phyloP scores from a whole-genome alignment of 345 rosid genomes.

The Melaleuca alternifolia region DNA sequence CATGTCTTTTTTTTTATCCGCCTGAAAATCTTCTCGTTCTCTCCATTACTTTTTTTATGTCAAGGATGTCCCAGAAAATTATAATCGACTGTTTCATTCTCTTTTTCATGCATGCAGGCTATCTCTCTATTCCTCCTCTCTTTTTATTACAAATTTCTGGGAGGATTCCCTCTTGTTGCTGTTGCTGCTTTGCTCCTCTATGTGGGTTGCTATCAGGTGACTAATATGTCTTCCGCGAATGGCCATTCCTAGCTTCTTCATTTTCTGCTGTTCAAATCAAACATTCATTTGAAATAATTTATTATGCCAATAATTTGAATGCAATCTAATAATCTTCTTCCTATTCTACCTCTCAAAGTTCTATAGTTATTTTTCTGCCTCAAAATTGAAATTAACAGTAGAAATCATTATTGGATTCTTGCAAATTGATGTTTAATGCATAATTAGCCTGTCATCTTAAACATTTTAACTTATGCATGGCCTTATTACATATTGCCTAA shows the following conservation, averaged over 20 bases:
- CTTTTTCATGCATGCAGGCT: constrained; percentile 28
- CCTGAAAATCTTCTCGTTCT: neutral
- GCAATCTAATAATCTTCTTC: neutral
- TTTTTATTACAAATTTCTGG: constrained; percentile 74
- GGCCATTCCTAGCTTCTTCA: neutral
- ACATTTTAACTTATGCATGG: neutral
- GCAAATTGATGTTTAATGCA: neutral
- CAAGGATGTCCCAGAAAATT: neutral
- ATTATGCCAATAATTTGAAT: neutral
- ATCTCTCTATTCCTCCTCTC: constrained; percentile 73
- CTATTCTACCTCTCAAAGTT: neutral
- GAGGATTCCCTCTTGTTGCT: constrained; percentile 54
- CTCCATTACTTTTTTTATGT: neutral
- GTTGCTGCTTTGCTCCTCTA: constrained; percentile 83
- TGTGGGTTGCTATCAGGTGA: constrained; percentile 93
- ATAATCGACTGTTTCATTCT: neutral
- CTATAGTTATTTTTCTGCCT: neutral
- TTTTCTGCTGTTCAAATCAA: neutral
- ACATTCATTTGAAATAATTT: neutral
- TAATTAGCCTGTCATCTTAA: neutral
- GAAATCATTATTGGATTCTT: neutral
- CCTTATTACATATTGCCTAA: neutral
- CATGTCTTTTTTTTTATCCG: neutral
- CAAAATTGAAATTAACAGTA: neutral
- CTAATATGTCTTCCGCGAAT: constrained; percentile 3